Percentiles rank a stretch among this genome's conserved stretches.
phyloP scores from a whole-genome alignment of 495 filamentous ascomycete genomes.

The Daldinia childiae region DNA sequence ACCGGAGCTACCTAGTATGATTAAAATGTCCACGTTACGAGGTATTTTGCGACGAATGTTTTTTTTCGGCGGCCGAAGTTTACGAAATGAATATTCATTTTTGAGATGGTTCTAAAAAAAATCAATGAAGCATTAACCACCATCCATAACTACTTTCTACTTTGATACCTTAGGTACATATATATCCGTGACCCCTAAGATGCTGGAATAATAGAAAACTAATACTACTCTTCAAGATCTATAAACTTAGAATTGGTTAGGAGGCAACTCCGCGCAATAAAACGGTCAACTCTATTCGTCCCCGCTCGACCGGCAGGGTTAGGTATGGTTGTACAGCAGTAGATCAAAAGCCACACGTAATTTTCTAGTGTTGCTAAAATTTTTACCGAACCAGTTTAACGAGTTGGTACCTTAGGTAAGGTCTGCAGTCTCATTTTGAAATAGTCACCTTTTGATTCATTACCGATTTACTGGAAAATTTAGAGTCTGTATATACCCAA shows the following conservation, averaged over 20 bases:
- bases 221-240: neutral
- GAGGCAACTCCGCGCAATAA: neutral
- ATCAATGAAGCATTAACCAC: neutral
- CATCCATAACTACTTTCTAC: too few species aligned
- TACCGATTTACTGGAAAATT: too few species aligned
- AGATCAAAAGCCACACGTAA: neutral
- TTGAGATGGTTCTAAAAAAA: neutral
- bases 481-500: too few species aligned
- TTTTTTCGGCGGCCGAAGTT: neutral
- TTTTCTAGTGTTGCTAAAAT: neutral
- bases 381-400: neutral
- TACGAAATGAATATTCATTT: neutral
- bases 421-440: too few species aligned
- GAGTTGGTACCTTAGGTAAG: too few species aligned
- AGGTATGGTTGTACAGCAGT: neutral
- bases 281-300: neutral
- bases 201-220: too few species aligned
- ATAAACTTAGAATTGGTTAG: neutral
- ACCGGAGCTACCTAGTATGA: conserved; percentile 15
- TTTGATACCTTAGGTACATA: too few species aligned
- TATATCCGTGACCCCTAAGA: too few species aligned
- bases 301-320: neutral
- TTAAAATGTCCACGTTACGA: neutral
- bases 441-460: too few species aligned
- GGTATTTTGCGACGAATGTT: neutral